Evolutionary conservation across 2,329 filamentous ascomycete species (phyloP).

Genomic region (Ophiostoma montium): DNA sequence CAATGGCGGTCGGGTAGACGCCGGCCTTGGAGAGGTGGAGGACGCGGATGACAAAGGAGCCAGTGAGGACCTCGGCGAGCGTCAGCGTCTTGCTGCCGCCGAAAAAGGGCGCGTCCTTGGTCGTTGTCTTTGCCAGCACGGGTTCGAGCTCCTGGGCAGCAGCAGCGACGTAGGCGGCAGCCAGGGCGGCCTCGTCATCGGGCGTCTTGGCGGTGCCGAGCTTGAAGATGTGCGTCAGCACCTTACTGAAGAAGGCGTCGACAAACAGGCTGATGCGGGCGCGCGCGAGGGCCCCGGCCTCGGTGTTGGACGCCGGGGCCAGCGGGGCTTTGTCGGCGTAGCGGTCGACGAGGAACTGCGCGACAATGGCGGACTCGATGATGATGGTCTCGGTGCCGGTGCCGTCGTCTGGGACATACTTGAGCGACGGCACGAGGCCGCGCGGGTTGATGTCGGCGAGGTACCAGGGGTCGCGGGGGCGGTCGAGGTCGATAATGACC

Average conservation of each 20-base stretch:
- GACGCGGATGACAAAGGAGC: constrained; percentile 52
- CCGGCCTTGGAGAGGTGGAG: constrained; percentile 38
- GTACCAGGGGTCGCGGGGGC: constrained; percentile 58
- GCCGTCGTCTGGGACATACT: constrained; percentile 28
- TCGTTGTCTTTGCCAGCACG: constrained; percentile 35
- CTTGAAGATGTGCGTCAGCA: constrained; percentile 33
- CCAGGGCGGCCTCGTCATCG: constrained; percentile 34
- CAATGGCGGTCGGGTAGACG: constrained; percentile 29
- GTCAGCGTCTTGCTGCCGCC: constrained; percentile 51
- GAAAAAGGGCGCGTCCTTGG: constrained; percentile 39
- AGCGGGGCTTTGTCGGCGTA: constrained; percentile 42
- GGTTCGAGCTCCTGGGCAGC: constrained; percentile 62
- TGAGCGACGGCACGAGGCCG: constrained; percentile 59
- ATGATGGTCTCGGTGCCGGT: constrained; percentile 44
- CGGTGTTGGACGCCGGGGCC: constrained; percentile 37
- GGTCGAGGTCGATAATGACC: constrained; percentile 56
- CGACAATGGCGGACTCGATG: constrained; percentile 59
- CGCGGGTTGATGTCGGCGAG: constrained; percentile 58
- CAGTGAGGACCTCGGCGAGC: constrained; percentile 57
- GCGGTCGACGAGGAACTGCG: constrained; percentile 55
- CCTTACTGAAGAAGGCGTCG: constrained; percentile 17
- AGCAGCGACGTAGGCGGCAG: constrained; percentile 36
- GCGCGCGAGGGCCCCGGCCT: constrained; percentile 43
- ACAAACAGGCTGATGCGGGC: constrained; percentile 58
- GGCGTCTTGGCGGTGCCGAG: constrained; percentile 30